Percentiles rank a stretch among this genome's conserved stretches.
phyloP scores from a whole-genome alignment of 2,329 filamentous ascomycete species.

The Clathrospora elynae region DNA sequence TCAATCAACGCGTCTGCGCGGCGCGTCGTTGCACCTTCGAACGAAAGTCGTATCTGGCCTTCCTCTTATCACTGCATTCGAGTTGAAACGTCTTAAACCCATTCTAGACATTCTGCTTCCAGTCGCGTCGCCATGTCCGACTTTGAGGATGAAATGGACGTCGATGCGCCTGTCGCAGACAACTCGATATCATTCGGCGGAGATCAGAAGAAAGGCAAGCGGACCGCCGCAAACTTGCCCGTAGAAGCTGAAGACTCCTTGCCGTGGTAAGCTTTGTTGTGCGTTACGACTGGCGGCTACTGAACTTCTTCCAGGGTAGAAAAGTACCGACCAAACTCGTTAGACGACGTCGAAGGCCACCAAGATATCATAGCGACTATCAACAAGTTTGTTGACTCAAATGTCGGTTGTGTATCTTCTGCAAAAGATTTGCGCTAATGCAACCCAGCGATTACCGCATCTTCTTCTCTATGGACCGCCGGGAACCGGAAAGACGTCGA shows the following conservation, averaged over 20 bases:
- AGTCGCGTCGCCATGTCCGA: slow-evolving; percentile 55
- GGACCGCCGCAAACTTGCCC: slow-evolving; percentile 88
- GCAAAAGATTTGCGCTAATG: slow-evolving; percentile 10
- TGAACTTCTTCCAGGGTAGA: slow-evolving; percentile 70
- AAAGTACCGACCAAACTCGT: slow-evolving; percentile 88
- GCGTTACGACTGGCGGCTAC: background rate
- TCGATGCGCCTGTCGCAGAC: slow-evolving; percentile 62
- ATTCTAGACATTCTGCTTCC: background rate
- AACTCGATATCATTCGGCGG: slow-evolving; percentile 71
- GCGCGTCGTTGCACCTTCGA: slow-evolving; percentile 21
- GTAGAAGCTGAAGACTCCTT: slow-evolving; percentile 92
- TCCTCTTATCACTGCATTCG: background rate
- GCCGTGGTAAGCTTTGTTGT: slow-evolving; percentile 70
- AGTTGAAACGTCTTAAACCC: background rate
- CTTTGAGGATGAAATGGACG: slow-evolving; percentile 69
- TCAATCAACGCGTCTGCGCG: slow-evolving; percentile 45
- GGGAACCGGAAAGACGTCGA: slow-evolving; percentile 97
- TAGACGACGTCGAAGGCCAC: slow-evolving; percentile 93
- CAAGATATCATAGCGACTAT: slow-evolving; percentile 97
- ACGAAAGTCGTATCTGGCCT: background rate
- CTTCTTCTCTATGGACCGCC: slow-evolving; percentile 95
- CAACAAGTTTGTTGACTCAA: slow-evolving; percentile 95
- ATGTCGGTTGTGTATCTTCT: slow-evolving; percentile 56
- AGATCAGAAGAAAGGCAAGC: slow-evolving; percentile 82
- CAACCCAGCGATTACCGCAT: slow-evolving; percentile 75